Conservation (phyloP, 2,329 filamentous ascomycete species). For the Colletotrichum lentis region DNA sequence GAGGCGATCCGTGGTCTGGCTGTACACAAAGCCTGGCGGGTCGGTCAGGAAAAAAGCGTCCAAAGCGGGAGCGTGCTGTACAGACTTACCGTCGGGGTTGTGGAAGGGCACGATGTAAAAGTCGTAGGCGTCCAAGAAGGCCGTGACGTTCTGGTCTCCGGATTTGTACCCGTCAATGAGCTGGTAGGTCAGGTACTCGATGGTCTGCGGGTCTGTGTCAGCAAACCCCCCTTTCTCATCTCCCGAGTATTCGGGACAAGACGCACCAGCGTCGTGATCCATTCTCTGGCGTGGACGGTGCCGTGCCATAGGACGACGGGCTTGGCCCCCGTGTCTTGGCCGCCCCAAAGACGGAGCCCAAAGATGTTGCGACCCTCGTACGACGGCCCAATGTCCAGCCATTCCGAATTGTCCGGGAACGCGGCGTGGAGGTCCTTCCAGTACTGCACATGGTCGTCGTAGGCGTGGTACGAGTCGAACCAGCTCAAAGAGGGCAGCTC, state of each 20-base stretch:
- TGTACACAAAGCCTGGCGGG: conserved; percentile 57
- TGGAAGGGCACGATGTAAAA: conserved; percentile 65
- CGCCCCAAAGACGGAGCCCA: conserved; percentile 63
- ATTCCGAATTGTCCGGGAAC: conserved; percentile 57
- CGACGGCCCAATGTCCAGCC: conserved; percentile 55
- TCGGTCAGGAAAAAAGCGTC: conserved; percentile 11
- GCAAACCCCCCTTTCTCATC: neutral
- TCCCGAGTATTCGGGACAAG: neutral
- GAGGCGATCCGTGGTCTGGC: conserved; percentile 58
- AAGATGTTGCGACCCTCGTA: conserved; percentile 62
- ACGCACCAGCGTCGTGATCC: conserved; percentile 66
- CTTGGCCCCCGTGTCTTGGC: conserved; percentile 50
- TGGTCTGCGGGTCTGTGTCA: conserved; percentile 40
- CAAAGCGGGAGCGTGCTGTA: neutral
- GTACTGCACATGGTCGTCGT: conserved; percentile 60
- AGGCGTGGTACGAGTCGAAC: conserved; percentile 63
- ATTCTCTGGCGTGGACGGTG: conserved; percentile 63
- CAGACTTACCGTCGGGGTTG: conserved; percentile 58
- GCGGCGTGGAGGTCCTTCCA: conserved; percentile 55
- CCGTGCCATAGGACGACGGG: conserved; percentile 59
- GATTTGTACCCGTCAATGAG: conserved; percentile 55
- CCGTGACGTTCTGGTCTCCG: conserved; percentile 48
- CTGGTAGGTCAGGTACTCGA: conserved; percentile 44
- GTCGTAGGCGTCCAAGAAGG: conserved; percentile 64
- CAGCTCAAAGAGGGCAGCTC: conserved; percentile 53